phyloP scores from a whole-genome alignment of 768 basidiomycete genomes.

The Hydnomerulius pinastri region DNA sequence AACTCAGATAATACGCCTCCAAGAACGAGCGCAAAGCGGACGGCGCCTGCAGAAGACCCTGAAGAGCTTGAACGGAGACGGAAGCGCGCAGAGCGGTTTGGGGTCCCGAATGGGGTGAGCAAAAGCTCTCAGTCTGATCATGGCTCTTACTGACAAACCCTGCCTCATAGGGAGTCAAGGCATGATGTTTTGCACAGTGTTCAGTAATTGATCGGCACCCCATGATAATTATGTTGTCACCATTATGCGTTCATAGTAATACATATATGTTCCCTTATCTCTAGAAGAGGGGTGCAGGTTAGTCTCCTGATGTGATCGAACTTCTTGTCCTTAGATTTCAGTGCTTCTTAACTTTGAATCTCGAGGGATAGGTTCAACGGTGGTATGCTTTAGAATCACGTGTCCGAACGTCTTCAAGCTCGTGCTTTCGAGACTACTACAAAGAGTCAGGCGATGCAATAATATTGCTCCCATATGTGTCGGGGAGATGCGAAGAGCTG shows the following conservation, averaged over 20 bases:
- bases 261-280: not conserved
- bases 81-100: slow-evolving; percentile 70
- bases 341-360: too few species aligned
- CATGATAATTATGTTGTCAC: not conserved
- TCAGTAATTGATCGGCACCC: not conserved
- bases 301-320: too few species aligned
- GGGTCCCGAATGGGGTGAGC: slow-evolving; percentile 19
- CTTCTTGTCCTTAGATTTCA: too few species aligned
- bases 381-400: too few species aligned
- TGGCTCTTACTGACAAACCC: not conserved
- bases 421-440: too few species aligned
- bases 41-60: slow-evolving; percentile 43
- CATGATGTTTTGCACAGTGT: not conserved
- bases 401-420: too few species aligned
- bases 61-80: slow-evolving; percentile 59
- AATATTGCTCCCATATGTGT: too few species aligned
- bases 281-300: too few species aligned
- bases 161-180: not conserved
- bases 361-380: too few species aligned
- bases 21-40: slow-evolving; percentile 28
- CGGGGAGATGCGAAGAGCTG: too few species aligned
- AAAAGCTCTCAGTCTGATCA: not conserved
- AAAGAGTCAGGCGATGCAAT: too few species aligned
- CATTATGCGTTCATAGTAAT: not conserved
- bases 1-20: slow-evolving; percentile 31